Base-by-base conservation (phyloP, 2,329 filamentous ascomycete species). In the Colletotrichum musae region DNA sequence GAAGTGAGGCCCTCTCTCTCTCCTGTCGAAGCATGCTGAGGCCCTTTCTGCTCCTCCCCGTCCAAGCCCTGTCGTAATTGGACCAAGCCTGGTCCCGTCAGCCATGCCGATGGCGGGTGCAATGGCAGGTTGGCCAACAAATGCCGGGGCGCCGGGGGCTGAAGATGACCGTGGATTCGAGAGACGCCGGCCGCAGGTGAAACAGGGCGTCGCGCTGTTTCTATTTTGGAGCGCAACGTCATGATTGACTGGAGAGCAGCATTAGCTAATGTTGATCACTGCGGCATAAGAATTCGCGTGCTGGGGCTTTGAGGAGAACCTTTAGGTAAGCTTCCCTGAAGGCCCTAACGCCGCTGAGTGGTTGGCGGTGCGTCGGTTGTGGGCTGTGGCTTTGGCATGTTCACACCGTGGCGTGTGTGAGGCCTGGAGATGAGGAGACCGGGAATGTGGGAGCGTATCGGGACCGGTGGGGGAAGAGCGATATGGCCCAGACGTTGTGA, bases 181-280 rank as follows among this genome's bases (percentile, higher is more conserved):
- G 62, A 18, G 54, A 66, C 48, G 54, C 50, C 16, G 43, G 51
- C 43, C 50, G 66, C 50, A 66, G 56, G 56, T 66, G 66, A 69
- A 69, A 66, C 66, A 69, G 51, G 56, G 56, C 62, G 66, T 18
- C 32, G 26, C 66, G 50, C 10, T 45, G 60, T 52, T 69, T 69
- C 66, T 69, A 69, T 69, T 69, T 69, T 69, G 66, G 66, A 54
- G 41, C 45, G 47, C 54, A 57, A 69, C 66, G 66, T 69, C 66
- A 69, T 66, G 62, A 56, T 52, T 56, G 54, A 16, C 32, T 43
- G 53, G 43, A 52, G 53, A 26, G 41, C 47, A 36, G 39, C 32
- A 15, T 36, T 64, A 41, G 45, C 58, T 62, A 47, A 50, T 53
- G 60, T 45, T 64, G 60, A 68, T 68, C 60, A 26, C 32, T 60